A percentile compares a stretch with the other conserved stretches of the same genome.
These are phyloP conservation scores for Alternaria tenuissima DNA, from an alignment of 2,329 filamentous ascomycete species.

Conservation along the genomic window DNA sequence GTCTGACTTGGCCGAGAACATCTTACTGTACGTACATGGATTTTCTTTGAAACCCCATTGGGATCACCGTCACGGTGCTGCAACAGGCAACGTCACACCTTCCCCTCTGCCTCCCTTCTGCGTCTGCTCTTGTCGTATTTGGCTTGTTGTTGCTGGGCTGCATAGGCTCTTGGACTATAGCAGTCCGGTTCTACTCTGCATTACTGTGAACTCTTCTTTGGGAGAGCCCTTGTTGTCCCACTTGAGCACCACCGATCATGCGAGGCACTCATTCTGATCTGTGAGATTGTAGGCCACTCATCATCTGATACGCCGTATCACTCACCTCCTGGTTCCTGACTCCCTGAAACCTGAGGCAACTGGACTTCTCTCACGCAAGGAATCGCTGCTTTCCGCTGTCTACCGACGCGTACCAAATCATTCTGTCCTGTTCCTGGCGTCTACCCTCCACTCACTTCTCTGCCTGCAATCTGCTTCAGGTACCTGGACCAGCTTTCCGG, in stretches of 20 bases:
- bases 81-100: slow-evolving; percentile 45
- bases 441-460: slow-evolving; percentile 16
- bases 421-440: slow-evolving; percentile 27
- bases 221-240: slow-evolving; percentile 31
- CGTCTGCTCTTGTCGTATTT: slow-evolving; percentile 17
- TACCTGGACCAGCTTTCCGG: slow-evolving; percentile 18
- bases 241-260: slow-evolving; percentile 37
- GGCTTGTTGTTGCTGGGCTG: slow-evolving; percentile 11
- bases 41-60: slow-evolving; percentile 46
- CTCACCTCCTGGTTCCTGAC: slow-evolving; percentile 24
- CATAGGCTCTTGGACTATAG: slow-evolving; percentile 10
- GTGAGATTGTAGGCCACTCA: slow-evolving; percentile 32
- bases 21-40: slow-evolving; percentile 45
- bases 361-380: slow-evolving; percentile 34
- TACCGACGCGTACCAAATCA: slow-evolving; percentile 25
- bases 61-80: slow-evolving; percentile 38
- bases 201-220: slow-evolving; percentile 26
- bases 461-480: slow-evolving; percentile 17
- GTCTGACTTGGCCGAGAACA: slow-evolving; percentile 50
- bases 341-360: slow-evolving; percentile 27
- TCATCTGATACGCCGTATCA: slow-evolving; percentile 32
- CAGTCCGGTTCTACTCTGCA: slow-evolving; percentile 21
- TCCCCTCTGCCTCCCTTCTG: slow-evolving; percentile 26
- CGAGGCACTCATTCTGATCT: slow-evolving; percentile 38
- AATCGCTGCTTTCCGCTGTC: slow-evolving; percentile 34